Evolutionary conservation across 1,139 yeast species (phyloP).

Genomic region (Arxiozyma slooffiae): DNA sequence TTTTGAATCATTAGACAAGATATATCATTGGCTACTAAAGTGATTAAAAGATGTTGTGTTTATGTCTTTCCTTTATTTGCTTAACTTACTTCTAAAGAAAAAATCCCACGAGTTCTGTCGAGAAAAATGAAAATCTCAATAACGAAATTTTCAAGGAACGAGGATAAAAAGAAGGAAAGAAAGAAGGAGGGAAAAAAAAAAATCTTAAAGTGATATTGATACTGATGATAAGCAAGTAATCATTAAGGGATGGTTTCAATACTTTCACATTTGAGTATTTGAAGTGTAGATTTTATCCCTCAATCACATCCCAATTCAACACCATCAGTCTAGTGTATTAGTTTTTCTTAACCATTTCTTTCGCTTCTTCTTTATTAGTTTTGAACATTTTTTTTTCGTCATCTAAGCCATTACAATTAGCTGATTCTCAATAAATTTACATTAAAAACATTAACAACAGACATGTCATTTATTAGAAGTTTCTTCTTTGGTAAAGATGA

Average conservation of each 20-base stretch:
- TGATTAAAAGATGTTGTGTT: no score
- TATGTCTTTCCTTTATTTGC: not conserved
- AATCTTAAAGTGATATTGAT: no score
- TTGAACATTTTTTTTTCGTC: no score
- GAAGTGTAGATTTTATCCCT: not conserved
- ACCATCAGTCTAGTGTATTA: no score
- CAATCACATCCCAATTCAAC: not conserved
- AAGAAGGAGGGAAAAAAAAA: no score
- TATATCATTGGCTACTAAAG: no score
- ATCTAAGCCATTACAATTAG: no score
- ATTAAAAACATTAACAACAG: not conserved
- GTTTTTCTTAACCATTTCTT: not conserved
- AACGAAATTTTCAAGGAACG: not conserved
- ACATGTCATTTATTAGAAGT: conserved; percentile 34
- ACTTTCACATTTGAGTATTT: no score
- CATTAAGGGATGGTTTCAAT: no score
- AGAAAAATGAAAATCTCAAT: not conserved
- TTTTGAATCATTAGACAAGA: no score
- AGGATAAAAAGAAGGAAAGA: not conserved
- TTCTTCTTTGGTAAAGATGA: conserved; percentile 33
- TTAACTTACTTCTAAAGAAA: not conserved
- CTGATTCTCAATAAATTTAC: no score
- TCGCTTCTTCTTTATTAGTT: not conserved
- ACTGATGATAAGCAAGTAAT: no score
- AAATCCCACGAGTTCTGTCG: not conserved